Evolutionary conservation across 31 red algal genomes (phyloP).

Genomic region (Pterothamnion heteromorphum): DNA sequence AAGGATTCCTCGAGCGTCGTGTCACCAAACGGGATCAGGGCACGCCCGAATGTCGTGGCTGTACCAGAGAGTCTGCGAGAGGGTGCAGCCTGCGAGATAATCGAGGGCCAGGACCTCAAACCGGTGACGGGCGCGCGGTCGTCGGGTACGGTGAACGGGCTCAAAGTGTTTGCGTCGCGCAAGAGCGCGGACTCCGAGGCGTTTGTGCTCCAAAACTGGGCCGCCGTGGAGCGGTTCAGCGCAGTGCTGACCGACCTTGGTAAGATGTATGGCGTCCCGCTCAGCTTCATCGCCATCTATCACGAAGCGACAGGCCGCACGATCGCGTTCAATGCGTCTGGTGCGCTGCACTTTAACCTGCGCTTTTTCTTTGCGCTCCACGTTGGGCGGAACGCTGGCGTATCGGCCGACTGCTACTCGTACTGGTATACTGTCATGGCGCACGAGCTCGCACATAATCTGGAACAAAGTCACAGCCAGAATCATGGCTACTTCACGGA

Average conservation of each 20-base stretch:
- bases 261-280: background rate
- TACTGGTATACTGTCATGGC: constrained; percentile 65
- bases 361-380: constrained; percentile 61
- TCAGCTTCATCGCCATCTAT: constrained; percentile 36
- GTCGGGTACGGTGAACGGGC: background rate
- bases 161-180: background rate
- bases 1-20: background rate
- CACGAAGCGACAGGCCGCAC: constrained; percentile 50
- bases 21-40: background rate
- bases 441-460: constrained; percentile 71
- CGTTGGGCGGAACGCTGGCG: background rate
- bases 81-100: background rate
- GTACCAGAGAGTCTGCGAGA: background rate
- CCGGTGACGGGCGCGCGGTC: background rate
- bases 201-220: background rate
- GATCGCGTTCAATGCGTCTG: constrained; percentile 61
- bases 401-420: constrained; percentile 51
- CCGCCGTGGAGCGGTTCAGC: background rate
- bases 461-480: constrained; percentile 52
- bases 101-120: background rate
- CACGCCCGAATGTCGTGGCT: background rate
- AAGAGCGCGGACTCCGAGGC: background rate
- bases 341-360: constrained; percentile 58
- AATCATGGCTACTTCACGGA: constrained; percentile 67
- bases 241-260: background rate